A percentile compares a stretch with the other conserved stretches of the same genome.
Evolutionary conservation across 805 yeast genomes (phyloP).

Genomic region (Blastobotrys chiropterorum): DNA sequence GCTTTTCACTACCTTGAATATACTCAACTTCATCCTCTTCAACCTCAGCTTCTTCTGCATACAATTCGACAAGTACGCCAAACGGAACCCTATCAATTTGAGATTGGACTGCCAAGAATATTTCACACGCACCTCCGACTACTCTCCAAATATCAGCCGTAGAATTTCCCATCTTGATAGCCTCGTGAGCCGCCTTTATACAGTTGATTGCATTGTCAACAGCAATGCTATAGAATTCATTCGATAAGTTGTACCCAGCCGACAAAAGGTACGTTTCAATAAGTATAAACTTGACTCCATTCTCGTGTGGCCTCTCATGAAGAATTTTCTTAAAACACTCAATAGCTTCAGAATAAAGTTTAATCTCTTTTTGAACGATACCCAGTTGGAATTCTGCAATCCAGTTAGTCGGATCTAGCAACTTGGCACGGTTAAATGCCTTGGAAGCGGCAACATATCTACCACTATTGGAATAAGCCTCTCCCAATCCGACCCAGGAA

Average conservation of each 20-base stretch:
- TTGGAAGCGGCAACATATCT: conserved; percentile 79
- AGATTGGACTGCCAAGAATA: conserved; percentile 52
- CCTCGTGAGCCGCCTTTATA: conserved; percentile 37
- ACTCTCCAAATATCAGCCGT: conserved; percentile 62
- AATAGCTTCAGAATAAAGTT: conserved; percentile 60
- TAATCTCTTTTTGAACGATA: conserved; percentile 52
- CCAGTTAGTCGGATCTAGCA: conserved; percentile 50
- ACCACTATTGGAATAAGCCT: conserved; percentile 81
- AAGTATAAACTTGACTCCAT: conserved; percentile 44
- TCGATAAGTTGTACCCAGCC: conserved; percentile 43
- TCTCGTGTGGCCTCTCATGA: conserved; percentile 41
- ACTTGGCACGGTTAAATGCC: conserved; percentile 65
- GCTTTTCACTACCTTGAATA: conserved; percentile 16
- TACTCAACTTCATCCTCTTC: conserved; percentile 4
- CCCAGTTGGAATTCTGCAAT: conserved; percentile 65
- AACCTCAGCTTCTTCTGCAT: conserved; percentile 14
- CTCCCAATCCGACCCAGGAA: conserved; percentile 97
- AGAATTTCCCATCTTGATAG: conserved; percentile 34
- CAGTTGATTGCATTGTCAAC: conserved; percentile 42
- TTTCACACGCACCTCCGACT: conserved; percentile 49
- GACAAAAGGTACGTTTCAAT: conserved; percentile 53
- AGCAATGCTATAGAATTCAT: conserved; percentile 68
- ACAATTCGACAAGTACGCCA: conserved; percentile 27
- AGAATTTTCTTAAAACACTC: conserved; percentile 40
- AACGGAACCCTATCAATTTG: conserved; percentile 47